Evolutionary conservation across 768 basidiomycete genomes (phyloP).

Genomic region (Rhizopogon sp.): DNA sequence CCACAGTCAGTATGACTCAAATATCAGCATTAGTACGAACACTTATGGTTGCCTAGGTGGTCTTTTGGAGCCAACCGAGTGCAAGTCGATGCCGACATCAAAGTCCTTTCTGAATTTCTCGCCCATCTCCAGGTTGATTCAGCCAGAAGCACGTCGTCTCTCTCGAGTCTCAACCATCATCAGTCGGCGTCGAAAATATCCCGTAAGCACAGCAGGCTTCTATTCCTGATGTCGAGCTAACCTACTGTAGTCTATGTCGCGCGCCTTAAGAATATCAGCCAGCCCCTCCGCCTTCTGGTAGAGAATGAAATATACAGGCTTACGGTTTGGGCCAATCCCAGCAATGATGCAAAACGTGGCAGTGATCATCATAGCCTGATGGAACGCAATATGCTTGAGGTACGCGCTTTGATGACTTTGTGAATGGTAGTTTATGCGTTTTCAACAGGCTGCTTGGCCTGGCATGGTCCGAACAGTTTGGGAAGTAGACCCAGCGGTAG

Average conservation of each 20-base stretch:
- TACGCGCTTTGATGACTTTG: constrained; percentile 24
- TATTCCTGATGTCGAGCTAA: constrained; percentile 5
- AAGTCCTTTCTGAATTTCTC: constrained; percentile 80
- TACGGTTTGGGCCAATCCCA: constrained; percentile 87
- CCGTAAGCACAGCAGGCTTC: constrained; percentile 28
- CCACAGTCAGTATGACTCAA: constrained; percentile 63
- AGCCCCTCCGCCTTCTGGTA: constrained; percentile 76
- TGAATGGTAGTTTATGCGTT: background rate
- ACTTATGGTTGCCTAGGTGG: constrained; percentile 56
- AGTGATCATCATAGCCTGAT: constrained; percentile 49
- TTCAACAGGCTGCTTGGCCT: constrained; percentile 56
- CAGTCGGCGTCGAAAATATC: constrained; percentile 39
- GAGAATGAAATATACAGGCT: constrained; percentile 89
- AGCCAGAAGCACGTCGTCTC: constrained; percentile 49
- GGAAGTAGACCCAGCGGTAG: constrained; percentile 79
- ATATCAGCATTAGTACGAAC: background rate
- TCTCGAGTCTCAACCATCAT: constrained; percentile 58
- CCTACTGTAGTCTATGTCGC: constrained; percentile 44
- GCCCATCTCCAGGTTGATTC: constrained; percentile 71
- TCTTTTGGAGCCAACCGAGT: constrained; percentile 92
- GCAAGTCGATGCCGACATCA: constrained; percentile 86
- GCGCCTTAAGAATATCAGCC: constrained; percentile 62
- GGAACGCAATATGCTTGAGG: constrained; percentile 61
- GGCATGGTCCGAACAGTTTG: constrained; percentile 69
- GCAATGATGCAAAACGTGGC: constrained; percentile 69